A percentile compares a stretch with the other conserved stretches of the same genome.
phyloP scores from a whole-genome alignment of 2,329 filamentous ascomycete genomes.

The Coleophoma crateriformis region DNA sequence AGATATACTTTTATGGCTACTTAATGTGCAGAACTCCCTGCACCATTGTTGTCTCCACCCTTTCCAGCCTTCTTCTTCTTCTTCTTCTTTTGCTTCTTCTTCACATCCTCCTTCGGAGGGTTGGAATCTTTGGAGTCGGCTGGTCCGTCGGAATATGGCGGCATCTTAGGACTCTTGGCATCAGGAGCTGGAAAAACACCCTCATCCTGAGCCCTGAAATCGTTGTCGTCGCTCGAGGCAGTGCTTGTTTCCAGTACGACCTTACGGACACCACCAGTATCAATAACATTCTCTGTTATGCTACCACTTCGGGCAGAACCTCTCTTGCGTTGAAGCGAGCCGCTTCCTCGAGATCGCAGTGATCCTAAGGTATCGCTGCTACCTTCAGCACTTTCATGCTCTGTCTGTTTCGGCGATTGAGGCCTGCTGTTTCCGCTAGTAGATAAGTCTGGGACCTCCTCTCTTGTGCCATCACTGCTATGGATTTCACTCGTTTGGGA shows the following conservation, averaged over 20 bases:
- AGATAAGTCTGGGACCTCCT: not conserved
- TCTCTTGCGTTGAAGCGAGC: slow-evolving; percentile 30
- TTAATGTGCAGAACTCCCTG: too few relatives aligned
- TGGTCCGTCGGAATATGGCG: not conserved
- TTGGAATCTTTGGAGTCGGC: not conserved
- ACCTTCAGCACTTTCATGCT: slow-evolving; percentile 12
- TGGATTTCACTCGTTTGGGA: not conserved
- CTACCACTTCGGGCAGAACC: slow-evolving; percentile 63
- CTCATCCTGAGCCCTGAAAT: not conserved
- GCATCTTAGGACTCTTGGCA: not conserved
- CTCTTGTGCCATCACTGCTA: not conserved
- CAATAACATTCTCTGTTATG: slow-evolving; percentile 74
- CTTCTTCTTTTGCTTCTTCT: slow-evolving; percentile 20
- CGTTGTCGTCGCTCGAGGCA: slow-evolving; percentile 16
- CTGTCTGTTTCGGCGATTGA: slow-evolving; percentile 7
- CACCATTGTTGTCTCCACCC: not conserved
- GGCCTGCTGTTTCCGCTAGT: not conserved
- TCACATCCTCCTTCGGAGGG: slow-evolving; percentile 12
- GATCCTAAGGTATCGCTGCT: slow-evolving; percentile 24
- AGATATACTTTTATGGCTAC: too few relatives aligned
- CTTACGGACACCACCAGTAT: slow-evolving; percentile 69
- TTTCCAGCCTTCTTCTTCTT: slow-evolving; percentile 21
- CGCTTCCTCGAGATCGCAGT: slow-evolving; percentile 21
- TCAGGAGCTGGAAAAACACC: not conserved
- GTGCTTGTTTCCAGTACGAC: slow-evolving; percentile 67